A percentile compares a stretch with the other conserved stretches of the same genome.
phyloP scores from a whole-genome alignment of 306 rosid genomes.

The Gleditsia sinensis region DNA sequence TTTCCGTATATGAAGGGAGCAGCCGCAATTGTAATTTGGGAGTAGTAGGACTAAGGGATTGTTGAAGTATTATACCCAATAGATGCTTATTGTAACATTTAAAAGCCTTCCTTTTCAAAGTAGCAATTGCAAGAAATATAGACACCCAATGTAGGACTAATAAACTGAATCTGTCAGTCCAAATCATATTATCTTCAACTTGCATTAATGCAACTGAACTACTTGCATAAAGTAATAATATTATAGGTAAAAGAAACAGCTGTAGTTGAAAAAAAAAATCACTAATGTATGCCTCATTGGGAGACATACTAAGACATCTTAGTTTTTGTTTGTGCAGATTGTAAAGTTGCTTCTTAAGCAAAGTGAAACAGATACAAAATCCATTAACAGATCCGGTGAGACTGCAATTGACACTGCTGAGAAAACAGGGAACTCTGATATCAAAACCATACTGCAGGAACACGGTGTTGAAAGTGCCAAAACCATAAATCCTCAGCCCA shows the following conservation, averaged over 20 bases:
- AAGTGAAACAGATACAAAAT: constrained; percentile 48
- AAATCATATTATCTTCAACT: too few relatives aligned
- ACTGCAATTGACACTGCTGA: constrained; percentile 94
- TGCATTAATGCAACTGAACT: too few relatives aligned
- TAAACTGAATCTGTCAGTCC: too few relatives aligned
- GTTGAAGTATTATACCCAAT: too few relatives aligned
- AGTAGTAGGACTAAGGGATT: too few relatives aligned
- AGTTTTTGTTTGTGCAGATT: constrained; percentile 61
- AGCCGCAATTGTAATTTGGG: too few relatives aligned
- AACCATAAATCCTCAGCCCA: constrained; percentile 55
- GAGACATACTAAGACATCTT: background rate
- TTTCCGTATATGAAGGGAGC: too few relatives aligned
- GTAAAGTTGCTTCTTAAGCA: constrained; percentile 62
- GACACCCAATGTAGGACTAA: too few relatives aligned
- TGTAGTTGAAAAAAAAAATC: background rate
- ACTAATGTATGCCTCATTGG: background rate
- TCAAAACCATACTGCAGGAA: constrained; percentile 59
- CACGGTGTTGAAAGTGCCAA: constrained; percentile 75
- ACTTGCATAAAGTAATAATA: background rate
- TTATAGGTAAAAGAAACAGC: background rate
- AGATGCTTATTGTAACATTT: too few relatives aligned
- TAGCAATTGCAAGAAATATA: too few relatives aligned
- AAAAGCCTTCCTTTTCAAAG: too few relatives aligned
- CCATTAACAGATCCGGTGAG: constrained; percentile 70
- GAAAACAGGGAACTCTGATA: constrained; percentile 57